A percentile compares a stretch with the other conserved stretches of the same genome.
phyloP scores from a whole-genome alignment of 1,139 yeast species.

The Candida smagusa region DNA sequence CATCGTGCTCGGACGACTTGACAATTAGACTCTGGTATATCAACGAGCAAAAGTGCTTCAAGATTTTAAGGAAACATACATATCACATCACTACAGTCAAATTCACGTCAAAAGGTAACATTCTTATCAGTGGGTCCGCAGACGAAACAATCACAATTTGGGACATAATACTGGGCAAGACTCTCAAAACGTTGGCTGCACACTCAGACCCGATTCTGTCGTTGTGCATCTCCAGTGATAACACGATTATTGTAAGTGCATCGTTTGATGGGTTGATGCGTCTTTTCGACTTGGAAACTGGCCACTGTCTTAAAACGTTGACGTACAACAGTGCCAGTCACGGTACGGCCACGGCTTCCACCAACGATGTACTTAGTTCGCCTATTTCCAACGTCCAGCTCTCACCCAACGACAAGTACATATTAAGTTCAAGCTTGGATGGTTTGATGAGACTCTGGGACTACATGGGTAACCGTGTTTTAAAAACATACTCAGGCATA shows the following conservation, averaged over 20 bases:
- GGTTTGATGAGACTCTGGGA: conserved; percentile 81
- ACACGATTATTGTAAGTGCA: conserved; percentile 80
- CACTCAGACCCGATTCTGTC: conserved; percentile 90
- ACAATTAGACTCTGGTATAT: conserved; percentile 76
- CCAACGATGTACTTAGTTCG: conserved; percentile 44
- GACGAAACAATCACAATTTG: conserved; percentile 91
- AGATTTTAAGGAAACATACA: conserved; percentile 74
- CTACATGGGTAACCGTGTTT: conserved; percentile 70
- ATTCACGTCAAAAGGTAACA: conserved; percentile 72
- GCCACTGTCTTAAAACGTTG: conserved; percentile 87
- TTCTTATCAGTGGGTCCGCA: conserved; percentile 77
- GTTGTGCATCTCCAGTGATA: conserved; percentile 71
- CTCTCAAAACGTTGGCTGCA: conserved; percentile 81
- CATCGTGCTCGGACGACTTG: conserved; percentile 85
- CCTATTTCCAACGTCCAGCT: conserved; percentile 74
- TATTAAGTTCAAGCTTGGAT: conserved; percentile 78
- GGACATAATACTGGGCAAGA: conserved; percentile 74
- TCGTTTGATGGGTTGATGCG: conserved; percentile 90
- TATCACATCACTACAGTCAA: conserved; percentile 75
- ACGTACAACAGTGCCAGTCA: conserved; percentile 65
- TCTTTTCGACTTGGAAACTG: conserved; percentile 81
- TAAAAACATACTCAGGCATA: conserved; percentile 62
- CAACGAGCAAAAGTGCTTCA: conserved; percentile 47
- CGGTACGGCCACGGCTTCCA: conserved; percentile 59
- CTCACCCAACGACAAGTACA: conserved; percentile 79